Conservation (phyloP, 805 yeast genomes). For the Yamadazyma olivae region DNA sequence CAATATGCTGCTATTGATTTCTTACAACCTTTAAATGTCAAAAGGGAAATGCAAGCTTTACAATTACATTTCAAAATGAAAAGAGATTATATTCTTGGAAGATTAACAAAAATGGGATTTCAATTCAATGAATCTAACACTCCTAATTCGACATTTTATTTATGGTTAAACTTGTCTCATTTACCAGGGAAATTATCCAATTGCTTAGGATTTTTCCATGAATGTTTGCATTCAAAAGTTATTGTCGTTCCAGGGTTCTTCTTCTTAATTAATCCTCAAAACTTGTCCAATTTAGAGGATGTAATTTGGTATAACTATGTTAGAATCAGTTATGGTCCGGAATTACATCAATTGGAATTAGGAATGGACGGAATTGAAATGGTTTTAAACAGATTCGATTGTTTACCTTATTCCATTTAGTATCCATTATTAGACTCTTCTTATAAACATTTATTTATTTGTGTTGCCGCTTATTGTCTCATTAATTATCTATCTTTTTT, state of each 20-base stretch:
- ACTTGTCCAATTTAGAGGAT: slow-evolving; percentile 46
- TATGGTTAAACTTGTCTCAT: slow-evolving; percentile 56
- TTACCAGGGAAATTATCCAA: slow-evolving; percentile 55
- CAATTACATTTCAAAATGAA: slow-evolving; percentile 56
- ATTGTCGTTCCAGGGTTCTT: slow-evolving; percentile 63
- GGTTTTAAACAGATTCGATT: slow-evolving; percentile 41
- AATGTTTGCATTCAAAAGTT: slow-evolving; percentile 56
- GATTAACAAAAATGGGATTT: slow-evolving; percentile 54
- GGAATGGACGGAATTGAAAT: slow-evolving; percentile 63
- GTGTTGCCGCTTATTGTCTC: too few species aligned
- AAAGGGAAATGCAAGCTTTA: slow-evolving; percentile 52
- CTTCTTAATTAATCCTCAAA: slow-evolving; percentile 56
- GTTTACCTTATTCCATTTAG: slow-evolving; percentile 30
- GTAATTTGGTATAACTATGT: slow-evolving; percentile 60
- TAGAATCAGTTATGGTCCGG: slow-evolving; percentile 61
- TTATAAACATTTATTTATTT: too few species aligned
- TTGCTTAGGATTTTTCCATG: slow-evolving; percentile 62
- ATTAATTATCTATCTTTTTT: too few species aligned
- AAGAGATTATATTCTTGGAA: slow-evolving; percentile 50
- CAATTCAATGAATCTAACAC: slow-evolving; percentile 37
- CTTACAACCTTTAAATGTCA: slow-evolving; percentile 49
- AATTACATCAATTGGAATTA: slow-evolving; percentile 42
- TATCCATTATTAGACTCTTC: too few species aligned
- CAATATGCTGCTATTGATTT: slow-evolving; percentile 58
- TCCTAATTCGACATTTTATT: slow-evolving; percentile 58